Evolutionary conservation across 495 filamentous ascomycete genomes (phyloP).

Genomic region (Neurospora sp.): DNA sequence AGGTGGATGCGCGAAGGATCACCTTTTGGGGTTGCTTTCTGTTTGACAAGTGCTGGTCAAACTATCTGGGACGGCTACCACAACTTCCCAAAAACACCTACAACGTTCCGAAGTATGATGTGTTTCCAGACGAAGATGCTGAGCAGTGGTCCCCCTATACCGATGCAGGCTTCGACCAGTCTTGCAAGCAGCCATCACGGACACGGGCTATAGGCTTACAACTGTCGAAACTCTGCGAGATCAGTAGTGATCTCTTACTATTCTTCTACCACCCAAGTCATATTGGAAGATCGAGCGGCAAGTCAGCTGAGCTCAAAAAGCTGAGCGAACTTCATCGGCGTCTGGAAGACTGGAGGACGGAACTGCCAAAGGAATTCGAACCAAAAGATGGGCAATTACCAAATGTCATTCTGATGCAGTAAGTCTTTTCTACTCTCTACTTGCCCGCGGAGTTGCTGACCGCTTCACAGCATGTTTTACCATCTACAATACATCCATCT

Average conservation of each 20-base stretch:
- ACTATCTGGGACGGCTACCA: slow-evolving; percentile 88
- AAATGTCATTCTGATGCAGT: slow-evolving; percentile 91
- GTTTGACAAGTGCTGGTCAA: slow-evolving; percentile 99
- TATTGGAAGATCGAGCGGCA: slow-evolving; percentile 47
- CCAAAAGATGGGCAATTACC: slow-evolving; percentile 83
- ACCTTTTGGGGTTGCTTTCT: slow-evolving; percentile 99
- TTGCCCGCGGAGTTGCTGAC: slow-evolving; percentile 20
- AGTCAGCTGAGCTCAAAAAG: slow-evolving; percentile 74
- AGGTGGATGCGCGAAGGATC: slow-evolving; percentile 78
- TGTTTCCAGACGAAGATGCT: slow-evolving; percentile 82
- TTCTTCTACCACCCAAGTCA: slow-evolving; percentile 82
- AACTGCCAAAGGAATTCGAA: slow-evolving; percentile 78
- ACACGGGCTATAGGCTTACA: slow-evolving; percentile 76
- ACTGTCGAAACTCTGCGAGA: slow-evolving; percentile 76
- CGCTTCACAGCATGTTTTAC: slow-evolving; percentile 73
- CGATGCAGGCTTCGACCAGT: slow-evolving; percentile 61
- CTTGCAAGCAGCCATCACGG: slow-evolving; percentile 67
- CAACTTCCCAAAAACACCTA: slow-evolving; percentile 70
- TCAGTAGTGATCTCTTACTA: slow-evolving; percentile 79
- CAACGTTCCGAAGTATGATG: slow-evolving; percentile 79
- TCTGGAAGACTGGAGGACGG: slow-evolving; percentile 83
- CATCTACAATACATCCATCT: slow-evolving; percentile 94
- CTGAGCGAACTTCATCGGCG: slow-evolving; percentile 83
- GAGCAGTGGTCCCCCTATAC: slow-evolving; percentile 83
- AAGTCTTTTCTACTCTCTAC: slow-evolving; percentile 29